Conservation (phyloP, 345 rosid species). For the Corchorus capsularis region DNA sequence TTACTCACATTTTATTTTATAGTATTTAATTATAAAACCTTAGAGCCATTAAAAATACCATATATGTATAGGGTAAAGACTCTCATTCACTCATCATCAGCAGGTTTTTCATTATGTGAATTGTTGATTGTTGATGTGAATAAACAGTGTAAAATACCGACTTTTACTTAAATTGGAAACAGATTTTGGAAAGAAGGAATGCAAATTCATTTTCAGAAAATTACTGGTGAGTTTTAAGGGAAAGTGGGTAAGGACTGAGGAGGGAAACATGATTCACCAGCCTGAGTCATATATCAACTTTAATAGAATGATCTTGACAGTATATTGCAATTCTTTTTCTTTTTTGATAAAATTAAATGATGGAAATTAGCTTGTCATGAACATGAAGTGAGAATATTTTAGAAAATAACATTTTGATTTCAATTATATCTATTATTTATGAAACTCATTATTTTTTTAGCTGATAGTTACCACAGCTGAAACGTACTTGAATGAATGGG, state of each 20-base stretch:
- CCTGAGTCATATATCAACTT: background rate
- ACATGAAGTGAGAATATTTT: background rate
- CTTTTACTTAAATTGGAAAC: conserved; percentile 1
- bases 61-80: background rate
- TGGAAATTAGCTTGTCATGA: too few relatives aligned
- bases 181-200: background rate
- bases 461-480: too few relatives aligned
- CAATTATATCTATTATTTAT: background rate
- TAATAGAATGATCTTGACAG: background rate
- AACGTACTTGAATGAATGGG: too few relatives aligned
- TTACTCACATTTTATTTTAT: background rate
- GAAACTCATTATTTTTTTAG: too few relatives aligned
- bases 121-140: background rate
- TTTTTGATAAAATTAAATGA: too few relatives aligned
- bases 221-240: background rate
- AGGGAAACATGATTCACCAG: background rate
- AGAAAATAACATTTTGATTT: background rate
- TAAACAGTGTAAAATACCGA: background rate
- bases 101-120: background rate
- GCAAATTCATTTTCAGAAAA: background rate
- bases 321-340: background rate
- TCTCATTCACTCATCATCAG: background rate
- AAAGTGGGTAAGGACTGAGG: background rate
- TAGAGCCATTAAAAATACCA: background rate
- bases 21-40: background rate